Conservation (phyloP, 495 filamentous ascomycete species). For the Neurospora sp. region DNA sequence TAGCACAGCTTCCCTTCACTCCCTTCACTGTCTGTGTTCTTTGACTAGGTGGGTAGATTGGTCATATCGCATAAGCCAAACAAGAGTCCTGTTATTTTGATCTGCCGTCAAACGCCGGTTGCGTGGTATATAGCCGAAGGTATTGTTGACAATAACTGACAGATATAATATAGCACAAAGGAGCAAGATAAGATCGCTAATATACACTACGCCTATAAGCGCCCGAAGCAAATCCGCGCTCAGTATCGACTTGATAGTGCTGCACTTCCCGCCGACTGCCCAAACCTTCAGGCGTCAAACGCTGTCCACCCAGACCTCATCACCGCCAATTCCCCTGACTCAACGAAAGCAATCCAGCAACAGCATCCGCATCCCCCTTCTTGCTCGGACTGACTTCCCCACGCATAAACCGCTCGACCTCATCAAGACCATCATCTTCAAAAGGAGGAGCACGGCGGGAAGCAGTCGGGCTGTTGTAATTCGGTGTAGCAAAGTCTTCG, state of each 20-base stretch:
- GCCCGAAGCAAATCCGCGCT: not conserved
- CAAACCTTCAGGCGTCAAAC: no score
- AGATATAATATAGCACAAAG: not conserved
- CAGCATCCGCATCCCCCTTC: conserved; percentile 61
- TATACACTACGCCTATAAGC: not conserved
- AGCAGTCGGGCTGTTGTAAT: not conserved
- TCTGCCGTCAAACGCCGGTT: not conserved
- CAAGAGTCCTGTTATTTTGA: not conserved
- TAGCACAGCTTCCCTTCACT: not conserved
- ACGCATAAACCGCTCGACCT: conserved; percentile 61
- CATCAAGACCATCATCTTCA: conserved; percentile 23
- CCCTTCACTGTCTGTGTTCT: not conserved
- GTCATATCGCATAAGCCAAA: not conserved
- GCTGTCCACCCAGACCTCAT: not conserved
- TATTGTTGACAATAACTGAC: not conserved
- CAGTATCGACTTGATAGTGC: not conserved
- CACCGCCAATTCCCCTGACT: conserved; percentile 48
- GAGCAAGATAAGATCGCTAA: not conserved
- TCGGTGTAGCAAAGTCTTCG: conserved; percentile 21
- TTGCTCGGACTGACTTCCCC: conserved; percentile 48
- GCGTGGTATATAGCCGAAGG: not conserved
- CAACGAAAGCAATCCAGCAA: conserved; percentile 66
- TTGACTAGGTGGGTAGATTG: no score
- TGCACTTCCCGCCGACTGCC: no score
- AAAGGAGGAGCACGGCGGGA: conserved; percentile 1